These are phyloP conservation scores for Saccharomycopsis fibuligera DNA, from an alignment of 805 yeast species.

Conservation along the genomic window DNA sequence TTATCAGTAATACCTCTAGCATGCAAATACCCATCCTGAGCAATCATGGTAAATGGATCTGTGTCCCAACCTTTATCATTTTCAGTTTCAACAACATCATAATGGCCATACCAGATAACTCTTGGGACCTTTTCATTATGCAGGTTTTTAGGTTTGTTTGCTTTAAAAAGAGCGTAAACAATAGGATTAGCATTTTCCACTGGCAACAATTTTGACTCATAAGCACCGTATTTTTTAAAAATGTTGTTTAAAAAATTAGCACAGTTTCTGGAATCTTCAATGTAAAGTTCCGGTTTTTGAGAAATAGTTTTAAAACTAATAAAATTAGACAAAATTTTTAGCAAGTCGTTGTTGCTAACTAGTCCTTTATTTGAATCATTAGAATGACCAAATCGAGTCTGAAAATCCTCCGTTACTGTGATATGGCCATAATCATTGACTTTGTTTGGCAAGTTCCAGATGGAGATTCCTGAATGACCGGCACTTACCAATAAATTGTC, in stretches of 20 bases:
- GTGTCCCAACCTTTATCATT: constrained; percentile 61
- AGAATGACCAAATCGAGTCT: not conserved
- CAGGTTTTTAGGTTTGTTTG: too few relatives aligned
- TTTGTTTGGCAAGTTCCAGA: constrained; percentile 19
- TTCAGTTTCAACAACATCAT: constrained; percentile 85
- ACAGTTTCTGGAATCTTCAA: constrained; percentile 81
- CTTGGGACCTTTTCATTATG: constrained; percentile 33
- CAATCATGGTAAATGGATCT: constrained; percentile 69
- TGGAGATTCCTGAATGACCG: constrained; percentile 18
- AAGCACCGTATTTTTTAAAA: constrained; percentile 64
- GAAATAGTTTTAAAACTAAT: constrained; percentile 76
- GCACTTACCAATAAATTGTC: constrained; percentile 17
- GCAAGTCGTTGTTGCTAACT: constrained; percentile 31
- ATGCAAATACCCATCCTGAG: constrained; percentile 77
- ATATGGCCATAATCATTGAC: not conserved
- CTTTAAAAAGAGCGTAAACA: constrained; percentile 66
- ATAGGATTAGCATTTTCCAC: constrained; percentile 79
- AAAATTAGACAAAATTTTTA: constrained; percentile 53
- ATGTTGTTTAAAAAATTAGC: constrained; percentile 66
- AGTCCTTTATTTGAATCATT: not conserved
- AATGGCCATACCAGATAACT: constrained; percentile 89
- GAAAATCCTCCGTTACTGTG: too few relatives aligned
- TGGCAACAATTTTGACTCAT: constrained; percentile 58
- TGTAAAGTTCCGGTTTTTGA: constrained; percentile 55
- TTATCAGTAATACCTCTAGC: constrained; percentile 94